Base-by-base conservation (phyloP, 441 rosid genomes). In the Adansonia gregorii region DNA sequence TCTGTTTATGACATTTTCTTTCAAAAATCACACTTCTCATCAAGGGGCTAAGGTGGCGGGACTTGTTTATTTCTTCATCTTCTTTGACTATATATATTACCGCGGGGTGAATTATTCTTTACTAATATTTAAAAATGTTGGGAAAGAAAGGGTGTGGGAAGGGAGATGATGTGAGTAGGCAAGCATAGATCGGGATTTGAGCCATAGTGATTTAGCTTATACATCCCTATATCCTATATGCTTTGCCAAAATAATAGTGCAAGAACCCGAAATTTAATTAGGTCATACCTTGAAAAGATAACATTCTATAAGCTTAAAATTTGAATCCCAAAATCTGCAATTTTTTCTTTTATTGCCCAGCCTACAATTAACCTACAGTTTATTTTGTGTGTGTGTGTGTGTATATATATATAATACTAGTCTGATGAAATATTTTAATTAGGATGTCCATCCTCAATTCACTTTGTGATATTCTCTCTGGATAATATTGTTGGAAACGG, bases 1-100 rank as follows among this genome's bases (percentile, higher is more conserved):
- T 82, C 84, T 83, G 84, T 84, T 87, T 85, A 75, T 82, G 85
- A 84, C 86, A 74, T 6, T 73, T 78, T 74, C 75, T 65, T 80
- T 69, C 64, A 70, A 54, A 31, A 61, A 48, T 63, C 46, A 77
- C 51, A 76, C 70, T 66, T 73, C 51, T 52, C 78, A 68, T 65
- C 76, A 41, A 41, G 73, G 76, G 73, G 60, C 91, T 86, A 83
- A 78, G 74, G 72, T 83, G 85, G 84, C 79, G 90, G 88, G 74
- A 79, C 80, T 19, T 77, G 74, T 77, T 83, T 82, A 79, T 79
- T 82, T 63, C 72, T 77, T 65, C 77, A 0, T 71, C 59, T 71
- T 61, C 7, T 78, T 82, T 82, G 67, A 78, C 75, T 84, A 79
- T 8, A 67, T 60, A 39, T 78, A 76, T 76, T 78, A 79, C 76